Evolutionary conservation across 306 rosid genomes (phyloP).

Genomic region (Prunus mongolica): DNA sequence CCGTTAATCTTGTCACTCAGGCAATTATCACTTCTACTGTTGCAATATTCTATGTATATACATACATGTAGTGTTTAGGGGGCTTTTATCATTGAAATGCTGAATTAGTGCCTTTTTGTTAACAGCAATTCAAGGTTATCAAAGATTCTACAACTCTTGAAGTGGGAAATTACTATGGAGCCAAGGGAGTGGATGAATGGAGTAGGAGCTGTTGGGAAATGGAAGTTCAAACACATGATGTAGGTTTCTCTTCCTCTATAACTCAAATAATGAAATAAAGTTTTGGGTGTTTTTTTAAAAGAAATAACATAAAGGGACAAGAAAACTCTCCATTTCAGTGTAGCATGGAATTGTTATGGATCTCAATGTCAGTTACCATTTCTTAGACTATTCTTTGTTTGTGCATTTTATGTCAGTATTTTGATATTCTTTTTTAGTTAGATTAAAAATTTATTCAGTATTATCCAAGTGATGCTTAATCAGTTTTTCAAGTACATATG

Average conservation of each 20-base stretch:
- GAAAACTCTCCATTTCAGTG: background rate
- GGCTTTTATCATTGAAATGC: conserved; percentile 3
- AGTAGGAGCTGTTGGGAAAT: conserved; percentile 57
- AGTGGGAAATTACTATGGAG: conserved; percentile 77
- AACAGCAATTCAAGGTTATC: conserved; percentile 68
- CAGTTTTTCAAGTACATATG: background rate
- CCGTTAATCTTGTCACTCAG: conserved; percentile 86
- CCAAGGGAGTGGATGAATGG: conserved; percentile 84
- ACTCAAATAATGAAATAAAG: background rate
- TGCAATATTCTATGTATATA: no score
- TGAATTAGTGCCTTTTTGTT: conserved; percentile 11
- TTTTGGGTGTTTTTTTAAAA: no score
- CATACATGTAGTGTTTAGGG: no score
- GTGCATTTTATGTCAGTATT: no score
- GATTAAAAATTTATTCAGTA: no score
- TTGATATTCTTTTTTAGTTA: no score
- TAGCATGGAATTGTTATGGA: background rate
- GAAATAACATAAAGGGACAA: no score
- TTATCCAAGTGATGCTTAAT: background rate
- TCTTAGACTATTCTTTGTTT: no score
- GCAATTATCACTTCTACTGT: conserved; percentile 15
- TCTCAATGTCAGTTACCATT: no score
- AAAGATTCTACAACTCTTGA: conserved; percentile 45
- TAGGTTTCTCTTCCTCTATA: conserved; percentile 22
- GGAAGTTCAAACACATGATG: conserved; percentile 61